Percentiles rank a stretch among this genome's conserved stretches.
Conservation (phyloP, 148 eudicot genomes). For the Vaccinium myrtillus region DNA sequence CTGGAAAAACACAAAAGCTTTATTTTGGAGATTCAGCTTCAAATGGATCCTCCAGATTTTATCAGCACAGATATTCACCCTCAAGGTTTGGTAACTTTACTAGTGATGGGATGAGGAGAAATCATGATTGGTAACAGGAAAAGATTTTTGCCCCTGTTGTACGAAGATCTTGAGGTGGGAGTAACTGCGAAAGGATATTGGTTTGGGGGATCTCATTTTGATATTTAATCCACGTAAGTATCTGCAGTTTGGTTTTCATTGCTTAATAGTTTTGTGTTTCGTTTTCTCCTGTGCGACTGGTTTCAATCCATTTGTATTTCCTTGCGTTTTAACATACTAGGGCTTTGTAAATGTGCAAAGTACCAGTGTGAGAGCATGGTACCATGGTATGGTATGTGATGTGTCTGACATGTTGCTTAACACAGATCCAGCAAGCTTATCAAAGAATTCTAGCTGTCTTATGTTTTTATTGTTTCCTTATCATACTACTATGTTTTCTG, state of each 20-base stretch:
- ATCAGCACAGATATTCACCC: conserved; percentile 42
- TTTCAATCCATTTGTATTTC: background rate
- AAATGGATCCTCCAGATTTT: conserved; percentile 32
- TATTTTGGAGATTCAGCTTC: conserved; percentile 35
- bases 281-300: background rate
- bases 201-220: background rate
- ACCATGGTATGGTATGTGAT: background rate
- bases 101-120: conserved; percentile 43
- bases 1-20: conserved; percentile 26
- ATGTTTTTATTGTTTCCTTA: background rate
- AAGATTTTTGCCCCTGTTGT: background rate
- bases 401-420: conserved; percentile 4
- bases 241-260: background rate
- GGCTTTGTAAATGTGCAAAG: background rate
- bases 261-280: background rate
- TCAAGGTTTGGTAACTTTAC: conserved; percentile 50
- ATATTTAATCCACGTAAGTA: conserved; percentile 10
- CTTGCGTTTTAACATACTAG: background rate
- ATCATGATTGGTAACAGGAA: conserved; percentile 42
- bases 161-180: background rate
- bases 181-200: background rate
- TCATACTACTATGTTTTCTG: background rate
- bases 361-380: background rate
- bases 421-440: background rate
- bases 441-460: background rate